Base-by-base conservation (phyloP, 805 yeast species). In the Scheffersomyces spartinae region DNA sequence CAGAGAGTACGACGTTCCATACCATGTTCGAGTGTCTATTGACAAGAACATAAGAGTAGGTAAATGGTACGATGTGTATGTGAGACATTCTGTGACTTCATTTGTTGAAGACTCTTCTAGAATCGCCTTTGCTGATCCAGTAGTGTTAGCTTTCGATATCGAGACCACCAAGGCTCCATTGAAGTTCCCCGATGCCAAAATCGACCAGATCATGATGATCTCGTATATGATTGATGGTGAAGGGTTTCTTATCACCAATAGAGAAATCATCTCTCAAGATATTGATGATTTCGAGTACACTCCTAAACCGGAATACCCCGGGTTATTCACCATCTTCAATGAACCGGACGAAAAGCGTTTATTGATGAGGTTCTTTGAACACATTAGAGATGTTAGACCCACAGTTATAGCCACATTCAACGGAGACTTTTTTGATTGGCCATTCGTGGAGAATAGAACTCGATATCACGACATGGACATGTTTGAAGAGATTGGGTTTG, bases 351-450 rank as follows among this genome's bases (percentile, higher is more conserved):
- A 91, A 52, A 71, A 74, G 36, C 81, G 73, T 4, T 55, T 85
- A 5, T 50, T 91, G 17, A 59, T 65, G 27, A 59, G 82, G 30
- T 91, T 93, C 44, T 93, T 83, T 47, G 95, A 82, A 39, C 98
- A 91, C 47, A 70, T 91, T 13, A 60, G 85, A 34, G 97, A 91
- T 21, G 80, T 68, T 3, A 66, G 71, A 38, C 98, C 99, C 2
- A 88, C 97, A 0, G 94, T 91, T n/a, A 91, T 93, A 28, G 94
- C 95, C 1, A 91, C 98, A 0, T 91, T 83, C 43, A 91, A 91
- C 55, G 99, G 99, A 64, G 99, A 91, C 48, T 88, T 86, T 45
- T 91, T 91, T 55, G 99, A 91, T 61, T 91, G 98, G 97, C 99
- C 99, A 2, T 91, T 85, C 47, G 88, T 91, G 3, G 97, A 86